Evolutionary conservation across 306 rosid species (phyloP).

Genomic region (Ammopiptanthus mongolicus): DNA sequence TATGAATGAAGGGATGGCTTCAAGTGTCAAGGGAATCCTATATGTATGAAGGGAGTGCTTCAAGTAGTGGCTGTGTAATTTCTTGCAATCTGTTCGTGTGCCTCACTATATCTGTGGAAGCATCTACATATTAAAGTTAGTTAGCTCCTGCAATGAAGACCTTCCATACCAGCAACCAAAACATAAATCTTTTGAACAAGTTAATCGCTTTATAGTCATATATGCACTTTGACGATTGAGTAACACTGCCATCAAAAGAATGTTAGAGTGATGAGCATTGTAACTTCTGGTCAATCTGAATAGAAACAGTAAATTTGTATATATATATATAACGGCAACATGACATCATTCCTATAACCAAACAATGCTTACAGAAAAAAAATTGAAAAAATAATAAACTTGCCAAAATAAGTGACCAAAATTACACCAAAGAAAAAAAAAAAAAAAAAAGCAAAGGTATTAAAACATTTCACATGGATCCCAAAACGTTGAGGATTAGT

Average conservation of each 20-base stretch:
- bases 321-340: slow-evolving; percentile 16
- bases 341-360: slow-evolving; percentile 26
- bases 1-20: too few species aligned
- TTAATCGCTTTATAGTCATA: background rate
- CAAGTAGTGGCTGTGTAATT: background rate
- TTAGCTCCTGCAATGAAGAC: too few species aligned
- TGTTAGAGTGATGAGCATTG: background rate
- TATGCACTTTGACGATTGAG: background rate
- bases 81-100: background rate
- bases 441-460: background rate
- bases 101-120: background rate
- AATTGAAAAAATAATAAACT: background rate
- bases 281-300: slow-evolving; percentile 1
- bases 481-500: slow-evolving; percentile 4
- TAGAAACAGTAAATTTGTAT: background rate
- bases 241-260: background rate
- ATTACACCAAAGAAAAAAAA: background rate
- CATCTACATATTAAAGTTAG: background rate
- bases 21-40: too few species aligned
- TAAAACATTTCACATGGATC: slow-evolving; percentile 21
- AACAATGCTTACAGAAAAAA: slow-evolving; percentile 15
- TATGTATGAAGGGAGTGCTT: too few species aligned
- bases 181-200: background rate
- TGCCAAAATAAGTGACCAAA: slow-evolving; percentile 16
- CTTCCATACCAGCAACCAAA: background rate